Evolutionary conservation across 352 stramenopile species (phyloP).

Genomic region (Globisporangium orthogonon): DNA sequence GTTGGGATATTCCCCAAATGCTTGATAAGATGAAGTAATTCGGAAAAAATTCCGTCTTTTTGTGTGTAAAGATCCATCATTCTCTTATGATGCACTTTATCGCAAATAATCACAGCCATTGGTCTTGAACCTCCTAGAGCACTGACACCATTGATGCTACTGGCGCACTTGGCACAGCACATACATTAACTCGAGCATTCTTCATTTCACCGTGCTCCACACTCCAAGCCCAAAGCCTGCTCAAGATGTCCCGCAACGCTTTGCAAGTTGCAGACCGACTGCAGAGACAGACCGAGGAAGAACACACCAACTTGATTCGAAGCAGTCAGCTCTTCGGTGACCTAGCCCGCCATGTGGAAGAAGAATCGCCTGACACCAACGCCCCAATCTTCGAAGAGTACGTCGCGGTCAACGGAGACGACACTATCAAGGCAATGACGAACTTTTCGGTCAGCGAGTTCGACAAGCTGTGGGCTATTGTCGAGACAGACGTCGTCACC

Average conservation of each 20-base stretch:
- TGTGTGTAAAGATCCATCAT: neutral
- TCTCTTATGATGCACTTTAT: constrained; percentile 1
- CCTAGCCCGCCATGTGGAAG: constrained; percentile 9
- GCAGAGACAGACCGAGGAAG: neutral
- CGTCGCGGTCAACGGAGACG: constrained; percentile 4
- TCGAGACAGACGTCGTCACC: neutral
- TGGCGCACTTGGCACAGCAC: neutral
- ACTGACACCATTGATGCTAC: neutral
- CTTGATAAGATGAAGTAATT: neutral
- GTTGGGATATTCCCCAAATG: neutral
- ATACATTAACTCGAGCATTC: no score
- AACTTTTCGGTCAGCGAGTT: constrained; percentile 4
- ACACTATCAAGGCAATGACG: constrained; percentile 9
- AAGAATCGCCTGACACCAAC: constrained; percentile 1
- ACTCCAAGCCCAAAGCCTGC: neutral
- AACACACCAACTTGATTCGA: constrained; percentile 3
- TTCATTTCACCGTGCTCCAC: neutral
- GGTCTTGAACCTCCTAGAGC: neutral
- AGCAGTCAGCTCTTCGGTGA: constrained; percentile 10
- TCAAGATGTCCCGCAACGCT: constrained; percentile 2
- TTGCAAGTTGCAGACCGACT: neutral
- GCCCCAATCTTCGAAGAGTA: constrained; percentile 7
- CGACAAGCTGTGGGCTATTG: neutral
- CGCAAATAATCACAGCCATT: neutral
- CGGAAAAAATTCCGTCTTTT: neutral